phyloP scores from a whole-genome alignment of 2,329 filamentous ascomycete genomes.

The Metarhizium rileyi region DNA sequence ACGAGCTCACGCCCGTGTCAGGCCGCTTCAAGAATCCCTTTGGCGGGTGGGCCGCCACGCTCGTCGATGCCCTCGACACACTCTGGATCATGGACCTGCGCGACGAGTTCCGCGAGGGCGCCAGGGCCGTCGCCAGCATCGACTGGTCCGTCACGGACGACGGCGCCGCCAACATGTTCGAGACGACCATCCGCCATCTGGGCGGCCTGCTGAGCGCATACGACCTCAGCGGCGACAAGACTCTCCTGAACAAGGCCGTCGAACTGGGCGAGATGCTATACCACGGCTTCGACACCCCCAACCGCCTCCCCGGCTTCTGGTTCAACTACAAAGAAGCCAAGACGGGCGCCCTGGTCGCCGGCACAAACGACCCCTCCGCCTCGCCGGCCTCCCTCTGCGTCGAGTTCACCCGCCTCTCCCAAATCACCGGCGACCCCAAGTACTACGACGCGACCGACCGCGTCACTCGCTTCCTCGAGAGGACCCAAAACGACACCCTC shows the following conservation, averaged over 20 bases:
- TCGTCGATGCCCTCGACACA: slow-evolving; percentile 51
- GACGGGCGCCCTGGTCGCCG: slow-evolving; percentile 37
- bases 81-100: slow-evolving; percentile 51
- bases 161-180: slow-evolving; percentile 38
- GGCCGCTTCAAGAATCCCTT: slow-evolving; percentile 36
- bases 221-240: slow-evolving; percentile 33
- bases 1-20: slow-evolving; percentile 40
- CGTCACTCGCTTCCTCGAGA: slow-evolving; percentile 56
- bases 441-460: slow-evolving; percentile 67
- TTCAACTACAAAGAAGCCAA: slow-evolving; percentile 16
- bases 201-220: slow-evolving; percentile 41
- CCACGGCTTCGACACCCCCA: slow-evolving; percentile 41
- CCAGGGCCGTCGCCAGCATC: slow-evolving; percentile 35
- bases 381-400: slow-evolving; percentile 22
- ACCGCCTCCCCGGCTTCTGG: slow-evolving; percentile 32
- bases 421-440: slow-evolving; percentile 57
- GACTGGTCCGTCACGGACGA: slow-evolving; percentile 37
- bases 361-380: slow-evolving; percentile 52
- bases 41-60: slow-evolving; percentile 46
- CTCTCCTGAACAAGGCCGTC: slow-evolving; percentile 35
- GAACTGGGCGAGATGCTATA: slow-evolving; percentile 45
- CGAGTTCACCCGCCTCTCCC: slow-evolving; percentile 62
- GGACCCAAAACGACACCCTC: slow-evolving; percentile 53
- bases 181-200: slow-evolving; percentile 45
- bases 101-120: slow-evolving; percentile 45